Evolutionary conservation across 2,329 filamentous ascomycete genomes (phyloP), one percentile per base, ranked within the genome.

Genomic region (Penicillium sp.): DNA sequence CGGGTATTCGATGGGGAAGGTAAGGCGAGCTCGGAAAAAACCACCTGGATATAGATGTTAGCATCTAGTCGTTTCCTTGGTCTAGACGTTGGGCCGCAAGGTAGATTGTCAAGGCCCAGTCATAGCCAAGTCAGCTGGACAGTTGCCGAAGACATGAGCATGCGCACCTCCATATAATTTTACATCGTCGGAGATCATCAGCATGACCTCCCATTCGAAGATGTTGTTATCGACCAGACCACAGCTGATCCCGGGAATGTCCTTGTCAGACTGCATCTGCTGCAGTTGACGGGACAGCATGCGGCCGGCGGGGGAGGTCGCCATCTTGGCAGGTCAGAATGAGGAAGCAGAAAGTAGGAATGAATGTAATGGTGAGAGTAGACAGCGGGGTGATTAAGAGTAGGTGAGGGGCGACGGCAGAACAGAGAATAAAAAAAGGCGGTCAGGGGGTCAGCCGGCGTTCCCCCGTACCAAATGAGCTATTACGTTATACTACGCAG

Each of bases 151-250:
- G n/a, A 19, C 27, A 33, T 45, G 13, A 44, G 25, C 53, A 57
- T 39, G n/a, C 35, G 35, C 78, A 93, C 93, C 93, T 69, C 93
- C 93, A 69, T 97, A 97, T 76, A 91, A 90, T 77, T 93, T 93
- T 77, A 90, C 93, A 72, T 96, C 92, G 68, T 97, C 93, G 61
- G 87, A 92, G 64, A 98, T 93, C 93, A 99, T 98, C 60, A 99
- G 86, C 90, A 97, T 96, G 21, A 98, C 92, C 76, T 98, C 93
- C 95, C 95, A 99, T 80, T 96, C 90, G 65, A 97, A 97, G 10
- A 98, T 87, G 73, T 96, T 89, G 74, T 90, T 90, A 69, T 88
- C 87, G 52, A 93, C 87, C 44, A 99, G 81, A 0, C 95, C 95
- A 69, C 92, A 96, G 61, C 92, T 97, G 71, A 98, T 96, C 53